A percentile compares a stretch with the other conserved stretches of the same genome.
Evolutionary conservation across 345 rosid species (phyloP).

Genomic region (Acer campestre): DNA sequence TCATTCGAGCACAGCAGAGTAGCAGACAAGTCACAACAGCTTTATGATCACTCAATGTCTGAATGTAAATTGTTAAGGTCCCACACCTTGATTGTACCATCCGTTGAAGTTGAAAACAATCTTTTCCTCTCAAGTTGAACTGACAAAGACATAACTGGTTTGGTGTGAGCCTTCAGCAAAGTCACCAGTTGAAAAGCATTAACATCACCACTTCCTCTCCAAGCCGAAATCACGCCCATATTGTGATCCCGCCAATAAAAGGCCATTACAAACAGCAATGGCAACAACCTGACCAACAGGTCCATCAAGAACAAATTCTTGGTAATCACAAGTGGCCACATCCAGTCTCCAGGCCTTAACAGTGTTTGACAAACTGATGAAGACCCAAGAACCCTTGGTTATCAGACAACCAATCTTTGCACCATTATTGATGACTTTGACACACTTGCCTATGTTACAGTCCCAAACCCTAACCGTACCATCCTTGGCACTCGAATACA

Average conservation of each 20-base stretch:
- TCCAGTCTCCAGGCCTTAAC: slow-evolving; percentile 5
- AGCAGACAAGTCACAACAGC: slow-evolving; percentile 1
- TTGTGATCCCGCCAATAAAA: slow-evolving; percentile 6
- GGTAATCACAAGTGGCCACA: background rate
- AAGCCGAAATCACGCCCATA: slow-evolving; percentile 8
- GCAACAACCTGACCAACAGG: slow-evolving; percentile 4
- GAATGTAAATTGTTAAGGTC: background rate
- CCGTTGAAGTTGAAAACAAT: background rate
- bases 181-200: slow-evolving; percentile 1
- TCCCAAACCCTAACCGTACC: slow-evolving; percentile 14
- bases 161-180: background rate
- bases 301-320: background rate
- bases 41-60: background rate
- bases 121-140: background rate
- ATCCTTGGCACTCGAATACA: slow-evolving; percentile 12
- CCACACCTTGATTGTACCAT: background rate
- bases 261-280: background rate
- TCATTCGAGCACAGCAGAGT: background rate
- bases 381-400: background rate
- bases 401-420: slow-evolving; percentile 6
- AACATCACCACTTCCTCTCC: background rate
- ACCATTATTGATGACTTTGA: background rate
- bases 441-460: background rate
- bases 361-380: slow-evolving; percentile 1
- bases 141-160: background rate